Conservation (phyloP, 306 rosid species). For the Senna tora region DNA sequence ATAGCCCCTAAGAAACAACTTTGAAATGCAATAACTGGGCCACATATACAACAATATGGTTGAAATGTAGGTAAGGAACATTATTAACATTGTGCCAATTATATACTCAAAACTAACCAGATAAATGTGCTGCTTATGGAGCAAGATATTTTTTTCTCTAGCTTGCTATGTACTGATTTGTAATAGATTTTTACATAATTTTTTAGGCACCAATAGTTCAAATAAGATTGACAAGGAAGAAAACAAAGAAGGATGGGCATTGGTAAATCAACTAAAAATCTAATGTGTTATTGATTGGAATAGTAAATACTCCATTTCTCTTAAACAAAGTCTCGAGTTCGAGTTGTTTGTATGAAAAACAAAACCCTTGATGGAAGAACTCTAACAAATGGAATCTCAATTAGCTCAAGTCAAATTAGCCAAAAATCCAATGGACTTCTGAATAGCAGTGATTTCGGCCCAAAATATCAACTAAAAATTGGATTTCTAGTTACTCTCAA, state of each 20-base stretch:
- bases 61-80: not conserved
- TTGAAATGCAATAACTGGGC: not conserved
- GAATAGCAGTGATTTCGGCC: too few relatives aligned
- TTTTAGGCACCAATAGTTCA: not conserved
- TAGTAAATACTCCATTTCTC: too few relatives aligned
- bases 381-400: too few relatives aligned
- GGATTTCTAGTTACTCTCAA: not conserved
- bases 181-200: not conserved
- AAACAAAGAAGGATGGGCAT: not conserved
- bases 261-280: not conserved
- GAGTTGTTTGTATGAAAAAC: too few relatives aligned
- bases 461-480: too few relatives aligned
- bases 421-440: too few relatives aligned
- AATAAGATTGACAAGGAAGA: not conserved
- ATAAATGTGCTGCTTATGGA: not conserved
- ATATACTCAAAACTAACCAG: not conserved
- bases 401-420: too few relatives aligned
- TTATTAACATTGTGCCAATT: not conserved
- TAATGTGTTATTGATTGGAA: too few relatives aligned
- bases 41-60: not conserved
- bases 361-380: too few relatives aligned
- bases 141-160: not conserved
- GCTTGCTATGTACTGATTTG: not conserved
- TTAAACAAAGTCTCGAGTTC: too few relatives aligned
- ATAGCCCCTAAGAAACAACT: not conserved